Conservation (phyloP, 2,329 filamentous ascomycete genomes). For the Fusarium proliferatum region DNA sequence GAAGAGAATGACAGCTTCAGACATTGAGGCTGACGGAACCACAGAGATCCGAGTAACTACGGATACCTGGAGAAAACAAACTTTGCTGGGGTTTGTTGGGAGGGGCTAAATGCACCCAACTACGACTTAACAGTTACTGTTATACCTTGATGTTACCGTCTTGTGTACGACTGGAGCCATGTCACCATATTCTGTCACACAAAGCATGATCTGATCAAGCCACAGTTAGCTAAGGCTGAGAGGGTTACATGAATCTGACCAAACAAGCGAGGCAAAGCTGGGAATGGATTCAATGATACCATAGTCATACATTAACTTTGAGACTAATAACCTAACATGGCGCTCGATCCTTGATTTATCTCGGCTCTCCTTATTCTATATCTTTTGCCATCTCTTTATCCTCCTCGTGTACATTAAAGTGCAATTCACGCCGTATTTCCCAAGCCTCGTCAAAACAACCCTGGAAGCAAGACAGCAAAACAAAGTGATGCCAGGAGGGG, state of each 20-base stretch:
- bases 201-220: conserved; percentile 19
- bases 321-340: conserved; percentile 4
- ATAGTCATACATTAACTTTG: conserved; percentile 30
- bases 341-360: conserved; percentile 25
- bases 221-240: background rate
- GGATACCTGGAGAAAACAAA: conserved; percentile 1
- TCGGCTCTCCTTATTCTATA: conserved; percentile 3
- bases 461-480: conserved; percentile 32
- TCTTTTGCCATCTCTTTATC: conserved; percentile 13
- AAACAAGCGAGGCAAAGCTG: conserved; percentile 1
- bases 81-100: background rate
- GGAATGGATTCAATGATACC: background rate
- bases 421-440: conserved; percentile 25
- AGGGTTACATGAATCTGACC: conserved; percentile 1
- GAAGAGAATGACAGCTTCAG: conserved; percentile 6
- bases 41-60: conserved; percentile 6
- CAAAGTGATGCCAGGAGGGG: conserved; percentile 42
- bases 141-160: conserved; percentile 17
- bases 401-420: conserved; percentile 32
- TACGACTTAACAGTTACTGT: conserved; percentile 1
- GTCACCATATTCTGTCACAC: conserved; percentile 1
- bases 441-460: conserved; percentile 18
- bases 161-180: conserved; percentile 1
- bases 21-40: conserved; percentile 18
- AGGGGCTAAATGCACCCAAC: background rate